Conservation (phyloP, 768 basidiomycete genomes). For the Xerocomellus amylosporus region DNA sequence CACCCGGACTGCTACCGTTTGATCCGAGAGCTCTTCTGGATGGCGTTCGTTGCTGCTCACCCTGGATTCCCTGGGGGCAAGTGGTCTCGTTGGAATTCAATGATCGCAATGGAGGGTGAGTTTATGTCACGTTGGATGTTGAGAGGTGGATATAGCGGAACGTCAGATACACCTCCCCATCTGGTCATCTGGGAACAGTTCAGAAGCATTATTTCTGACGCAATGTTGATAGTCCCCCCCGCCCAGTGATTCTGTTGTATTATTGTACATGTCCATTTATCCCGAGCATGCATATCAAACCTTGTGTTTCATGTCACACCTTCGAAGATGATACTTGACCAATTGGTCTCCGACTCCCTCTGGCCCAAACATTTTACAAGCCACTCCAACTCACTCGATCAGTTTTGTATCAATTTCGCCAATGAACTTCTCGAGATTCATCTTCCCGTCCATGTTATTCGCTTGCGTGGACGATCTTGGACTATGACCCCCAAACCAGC, state of each 20-base stretch:
- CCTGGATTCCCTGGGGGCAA: background rate
- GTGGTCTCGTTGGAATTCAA: background rate
- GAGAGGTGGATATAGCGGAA: background rate
- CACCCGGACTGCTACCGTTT: background rate
- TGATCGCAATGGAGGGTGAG: background rate
- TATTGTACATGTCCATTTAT: too few species aligned
- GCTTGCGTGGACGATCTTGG: slow-evolving; percentile 38
- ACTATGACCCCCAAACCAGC: too few species aligned
- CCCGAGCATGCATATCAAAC: too few species aligned
- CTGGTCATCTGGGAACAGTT: background rate
- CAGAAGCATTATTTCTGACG: background rate
- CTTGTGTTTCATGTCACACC: too few species aligned
- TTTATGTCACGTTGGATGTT: background rate
- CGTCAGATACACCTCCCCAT: background rate
- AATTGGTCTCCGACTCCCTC: too few species aligned
- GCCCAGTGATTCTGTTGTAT: background rate
- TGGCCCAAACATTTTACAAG: too few species aligned
- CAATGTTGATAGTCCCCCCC: background rate
- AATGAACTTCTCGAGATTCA: background rate
- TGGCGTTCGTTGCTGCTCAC: background rate
- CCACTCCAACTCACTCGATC: too few species aligned
- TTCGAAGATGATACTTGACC: too few species aligned
- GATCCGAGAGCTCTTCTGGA: background rate
- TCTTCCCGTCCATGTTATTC: slow-evolving; percentile 13
- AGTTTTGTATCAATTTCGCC: too few species aligned